Evolutionary conservation across 2,329 filamentous ascomycete species (phyloP).

Genomic region (Lomentospora prolificans): DNA sequence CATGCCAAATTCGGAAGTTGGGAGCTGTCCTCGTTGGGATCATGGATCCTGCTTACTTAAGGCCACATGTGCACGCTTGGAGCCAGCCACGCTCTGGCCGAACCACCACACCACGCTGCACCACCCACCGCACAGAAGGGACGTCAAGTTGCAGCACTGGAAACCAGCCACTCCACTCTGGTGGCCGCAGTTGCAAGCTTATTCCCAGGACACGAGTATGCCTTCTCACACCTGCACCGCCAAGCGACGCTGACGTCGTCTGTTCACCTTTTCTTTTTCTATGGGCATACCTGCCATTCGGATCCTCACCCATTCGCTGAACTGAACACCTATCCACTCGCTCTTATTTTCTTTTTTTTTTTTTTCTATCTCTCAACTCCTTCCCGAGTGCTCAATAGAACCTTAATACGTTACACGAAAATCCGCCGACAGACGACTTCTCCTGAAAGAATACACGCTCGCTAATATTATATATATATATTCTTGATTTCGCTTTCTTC

Average conservation of each 20-base stretch:
- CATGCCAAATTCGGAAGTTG: too few species aligned
- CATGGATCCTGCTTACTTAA: neutral
- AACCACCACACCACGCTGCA: neutral
- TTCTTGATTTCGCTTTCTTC: too few species aligned
- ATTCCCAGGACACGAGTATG: neutral
- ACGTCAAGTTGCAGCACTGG: neutral
- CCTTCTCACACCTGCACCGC: neutral
- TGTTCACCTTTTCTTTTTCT: neutral
- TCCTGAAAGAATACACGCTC: too few species aligned
- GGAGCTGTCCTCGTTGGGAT: neutral
- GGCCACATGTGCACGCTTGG: too few species aligned
- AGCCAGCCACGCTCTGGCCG: too few species aligned
- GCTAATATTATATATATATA: too few species aligned
- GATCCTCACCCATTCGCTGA: neutral
- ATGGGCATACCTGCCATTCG: neutral
- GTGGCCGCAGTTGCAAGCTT: neutral
- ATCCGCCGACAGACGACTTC: too few species aligned
- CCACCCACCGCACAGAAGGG: neutral
- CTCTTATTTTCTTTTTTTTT: neutral
- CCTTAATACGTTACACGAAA: neutral
- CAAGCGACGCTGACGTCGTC: conserved; percentile 3
- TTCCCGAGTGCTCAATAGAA: neutral
- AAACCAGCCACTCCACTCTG: neutral
- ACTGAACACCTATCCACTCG: neutral
- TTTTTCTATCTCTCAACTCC: neutral